Base-by-base conservation (phyloP, 371 early-diverging fungal genomes). In the Entomophthora muscae region DNA sequence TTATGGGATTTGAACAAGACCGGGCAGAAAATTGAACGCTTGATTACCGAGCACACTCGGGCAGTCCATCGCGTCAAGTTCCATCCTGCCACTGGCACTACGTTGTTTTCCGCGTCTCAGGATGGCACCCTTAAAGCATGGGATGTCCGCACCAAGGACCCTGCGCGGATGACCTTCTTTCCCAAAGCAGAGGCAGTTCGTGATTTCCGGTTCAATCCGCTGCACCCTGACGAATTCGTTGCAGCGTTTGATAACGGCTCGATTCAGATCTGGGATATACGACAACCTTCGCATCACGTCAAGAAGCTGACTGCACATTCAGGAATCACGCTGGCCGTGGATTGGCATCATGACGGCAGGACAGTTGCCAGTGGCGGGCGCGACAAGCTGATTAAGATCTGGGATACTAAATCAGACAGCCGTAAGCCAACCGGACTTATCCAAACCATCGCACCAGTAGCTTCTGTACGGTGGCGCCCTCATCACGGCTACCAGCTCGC, bases 221-320 rank as follows among this genome's bases (percentile, higher is more conserved):
- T 76, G 0, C 70, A 70, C 27, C 63, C 70, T 28, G 70, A 71
- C 62, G 85, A 88, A 63, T 89, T 93, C 68, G 85, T 81, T 2
- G 90, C 93, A 22, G 91, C 84, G 0, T 90, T 89, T 69, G 93
- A 93, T 61, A 89, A 85, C 57, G 93, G 93, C 17, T 83, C 78
- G n/a, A 76, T 90, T 29, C 89, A 89, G 23, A 83, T 83, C 75
- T 89, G 90, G 89, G 90, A 90, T 66, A 76, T 88, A 61, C 78
- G 91, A 27, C 81, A 79, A 53, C 78, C 86, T 13, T 72, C 72
- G 13, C 62, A 78, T 1, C 77, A 76, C 62, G 86, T 86, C 64
- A 78, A 80, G 26, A 83, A 83, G 68, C 78, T 86, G 58, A 83
- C 77, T 66, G 89, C 88, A 0, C 91, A 91, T 66, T 81, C 78